Evolutionary conservation across 2,329 filamentous ascomycete genomes (phyloP).

Genomic region (Fusarium sambucinum): DNA sequence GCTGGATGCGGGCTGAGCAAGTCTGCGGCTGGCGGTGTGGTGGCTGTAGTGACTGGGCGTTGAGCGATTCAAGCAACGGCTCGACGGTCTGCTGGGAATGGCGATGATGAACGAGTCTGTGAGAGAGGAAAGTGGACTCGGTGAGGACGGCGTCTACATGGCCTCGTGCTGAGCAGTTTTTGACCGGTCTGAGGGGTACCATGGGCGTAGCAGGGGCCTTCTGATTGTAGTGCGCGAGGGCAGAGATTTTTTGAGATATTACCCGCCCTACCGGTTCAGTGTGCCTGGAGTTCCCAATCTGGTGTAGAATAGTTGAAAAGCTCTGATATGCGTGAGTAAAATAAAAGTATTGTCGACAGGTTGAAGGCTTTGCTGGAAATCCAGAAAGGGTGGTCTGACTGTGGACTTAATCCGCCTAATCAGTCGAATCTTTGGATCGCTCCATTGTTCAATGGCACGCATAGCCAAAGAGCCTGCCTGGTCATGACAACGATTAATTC

Average conservation of each 20-base stretch:
- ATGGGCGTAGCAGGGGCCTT: constrained; percentile 49
- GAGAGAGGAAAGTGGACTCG: constrained; percentile 56
- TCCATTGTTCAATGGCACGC: constrained; percentile 38
- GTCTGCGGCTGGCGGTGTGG: constrained; percentile 48
- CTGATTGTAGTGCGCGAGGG: constrained; percentile 42
- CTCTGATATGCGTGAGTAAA: constrained; percentile 12
- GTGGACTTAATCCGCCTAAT: constrained; percentile 31
- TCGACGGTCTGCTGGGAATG: constrained; percentile 49
- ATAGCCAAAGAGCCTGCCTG: constrained; percentile 43
- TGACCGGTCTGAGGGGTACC: constrained; percentile 58
- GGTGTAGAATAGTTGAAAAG: constrained; percentile 35
- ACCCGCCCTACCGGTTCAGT: constrained; percentile 43
- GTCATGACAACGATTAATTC: constrained; percentile 34
- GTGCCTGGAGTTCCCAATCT: constrained; percentile 45
- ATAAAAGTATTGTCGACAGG: constrained; percentile 25
- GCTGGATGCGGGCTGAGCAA: constrained; percentile 48
- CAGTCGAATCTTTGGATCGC: constrained; percentile 39
- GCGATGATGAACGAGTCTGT: constrained; percentile 54
- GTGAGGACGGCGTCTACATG: constrained; percentile 55
- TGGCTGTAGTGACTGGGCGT: constrained; percentile 49
- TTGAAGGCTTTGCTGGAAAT: constrained; percentile 29
- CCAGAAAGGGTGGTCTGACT: constrained; percentile 40
- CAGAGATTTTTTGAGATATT: constrained; percentile 39
- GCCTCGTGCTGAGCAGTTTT: constrained; percentile 57
- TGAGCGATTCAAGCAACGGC: constrained; percentile 47